Evolutionary conservation across 2,329 filamentous ascomycete species (phyloP), one percentile per base, ranked within the genome.

Genomic region (Colletotrichum sp.): DNA sequence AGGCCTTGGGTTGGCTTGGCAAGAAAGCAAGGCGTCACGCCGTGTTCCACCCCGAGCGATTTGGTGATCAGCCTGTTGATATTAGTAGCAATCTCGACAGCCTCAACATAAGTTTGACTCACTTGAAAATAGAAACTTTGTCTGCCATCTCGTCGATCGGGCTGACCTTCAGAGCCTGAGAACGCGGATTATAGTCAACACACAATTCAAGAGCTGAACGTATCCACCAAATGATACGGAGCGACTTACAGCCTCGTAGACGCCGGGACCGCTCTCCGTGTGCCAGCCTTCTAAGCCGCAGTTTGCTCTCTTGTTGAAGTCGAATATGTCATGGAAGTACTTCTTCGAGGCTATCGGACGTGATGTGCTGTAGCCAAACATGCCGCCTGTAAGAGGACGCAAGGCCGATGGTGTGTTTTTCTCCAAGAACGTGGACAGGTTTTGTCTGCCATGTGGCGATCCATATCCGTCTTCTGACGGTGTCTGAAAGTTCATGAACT

Each of bases 241-340:
- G 24, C 18, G 38, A 56, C 52, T 56, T 28, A 56, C 52, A 26
- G 52, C 52, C 8, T 56, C 52, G 52, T 24, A 56, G 24, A 56
- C 52, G 21, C 52, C 52, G 15, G 52, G 52, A 0, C 52, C 52
- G 21, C 52, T 56, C 0, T 56, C 52, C 15, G 52, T 56, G 0
- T 56, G 52, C 52, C 52, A 56, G 24, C 52, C 21, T 56, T 56
- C 21, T 0, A 56, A 26, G 0, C 21, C 24, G 24, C 52, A 56
- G 21, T 28, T 26, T 10, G 52, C 52, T 0, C 0, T 26, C 21
- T 56, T 56, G 15, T 0, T 56, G 0, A 26, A 26, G 2, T 28
- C 52, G 1, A 56, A 56, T 24, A 56, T 56, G 0, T 56, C 52
- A 18, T 56, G 52, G 52, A 56, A 56, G 52, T 56, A 56, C 24